Evolutionary conservation across 139 green algal genomes (phyloP).

Genomic region (Closterium sp.): DNA sequence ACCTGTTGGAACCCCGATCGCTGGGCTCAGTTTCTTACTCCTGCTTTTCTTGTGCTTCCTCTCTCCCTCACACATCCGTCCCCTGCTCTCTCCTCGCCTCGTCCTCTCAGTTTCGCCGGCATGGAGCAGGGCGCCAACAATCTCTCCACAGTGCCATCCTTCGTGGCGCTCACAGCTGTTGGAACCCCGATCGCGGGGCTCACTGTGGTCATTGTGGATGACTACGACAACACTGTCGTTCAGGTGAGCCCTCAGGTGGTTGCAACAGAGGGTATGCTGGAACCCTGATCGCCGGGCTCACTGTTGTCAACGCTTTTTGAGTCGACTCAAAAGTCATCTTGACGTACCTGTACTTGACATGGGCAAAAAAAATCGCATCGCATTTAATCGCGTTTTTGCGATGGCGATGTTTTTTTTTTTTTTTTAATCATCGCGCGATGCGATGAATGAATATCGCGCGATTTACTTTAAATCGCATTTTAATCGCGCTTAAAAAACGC

Average conservation of each 20-base stretch:
- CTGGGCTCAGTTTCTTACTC: too few relatives aligned
- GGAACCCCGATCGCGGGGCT: neutral
- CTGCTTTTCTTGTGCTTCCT: neutral
- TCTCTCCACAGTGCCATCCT: neutral
- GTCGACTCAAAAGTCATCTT: too few relatives aligned
- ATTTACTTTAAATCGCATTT: too few relatives aligned
- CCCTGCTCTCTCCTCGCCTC: neutral
- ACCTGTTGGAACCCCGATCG: neutral
- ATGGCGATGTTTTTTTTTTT: too few relatives aligned
- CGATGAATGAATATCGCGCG: too few relatives aligned
- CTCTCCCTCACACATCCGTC: neutral
- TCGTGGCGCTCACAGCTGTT: neutral
- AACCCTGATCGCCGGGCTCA: too few relatives aligned
- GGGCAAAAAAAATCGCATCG: too few relatives aligned
- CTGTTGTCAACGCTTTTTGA: too few relatives aligned
- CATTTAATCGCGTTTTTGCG: too few relatives aligned
- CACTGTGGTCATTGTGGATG: neutral
- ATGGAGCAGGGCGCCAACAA: neutral
- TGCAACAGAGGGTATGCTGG: neutral
- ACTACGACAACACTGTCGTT: neutral
- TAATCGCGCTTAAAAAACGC: too few relatives aligned
- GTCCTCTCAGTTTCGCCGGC: neutral
- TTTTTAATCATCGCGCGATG: too few relatives aligned
- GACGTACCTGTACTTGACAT: too few relatives aligned
- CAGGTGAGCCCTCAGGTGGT: neutral